Conservation (phyloP, 768 basidiomycete genomes). For the Leucocoprinus leucothites region DNA sequence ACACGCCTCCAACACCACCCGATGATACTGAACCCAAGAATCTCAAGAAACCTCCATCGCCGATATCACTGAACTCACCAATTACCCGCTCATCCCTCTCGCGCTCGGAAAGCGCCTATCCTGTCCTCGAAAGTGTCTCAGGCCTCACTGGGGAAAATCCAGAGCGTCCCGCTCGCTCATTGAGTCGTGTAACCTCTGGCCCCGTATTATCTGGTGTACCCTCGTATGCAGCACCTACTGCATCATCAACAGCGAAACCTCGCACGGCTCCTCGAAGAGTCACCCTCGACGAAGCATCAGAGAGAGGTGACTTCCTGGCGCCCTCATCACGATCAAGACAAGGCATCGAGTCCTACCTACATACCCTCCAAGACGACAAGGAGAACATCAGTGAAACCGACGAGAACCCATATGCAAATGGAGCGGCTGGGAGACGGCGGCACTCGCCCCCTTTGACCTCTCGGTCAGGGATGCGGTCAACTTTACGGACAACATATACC, state of each 20-base stretch:
- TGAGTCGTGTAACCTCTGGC: constrained; percentile 67
- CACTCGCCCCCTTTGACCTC: constrained; percentile 32
- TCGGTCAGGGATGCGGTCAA: constrained; percentile 26
- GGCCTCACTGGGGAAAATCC: constrained; percentile 27
- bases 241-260: constrained; percentile 31
- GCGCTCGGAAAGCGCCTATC: constrained; percentile 63
- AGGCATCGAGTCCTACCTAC: constrained; percentile 21
- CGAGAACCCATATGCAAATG: constrained; percentile 29
- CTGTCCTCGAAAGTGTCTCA: constrained; percentile 34
- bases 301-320: constrained; percentile 19
- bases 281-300: constrained; percentile 34
- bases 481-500: constrained; percentile 23
- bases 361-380: constrained; percentile 41
- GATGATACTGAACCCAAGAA: constrained; percentile 5
- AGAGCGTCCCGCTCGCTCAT: constrained; percentile 43
- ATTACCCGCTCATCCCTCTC: constrained; percentile 50
- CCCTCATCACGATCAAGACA: constrained; percentile 23
- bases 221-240: constrained; percentile 28
- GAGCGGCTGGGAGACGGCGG: constrained; percentile 23
- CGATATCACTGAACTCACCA: constrained; percentile 37
- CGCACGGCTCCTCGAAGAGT: constrained; percentile 37
- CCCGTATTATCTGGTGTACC: constrained; percentile 38
- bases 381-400: constrained; percentile 44
- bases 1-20: constrained; percentile 41
- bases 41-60: constrained; percentile 34